Evolutionary conservation across 352 stramenopile species (phyloP).

Genomic region (Phytophthora parvispora): DNA sequence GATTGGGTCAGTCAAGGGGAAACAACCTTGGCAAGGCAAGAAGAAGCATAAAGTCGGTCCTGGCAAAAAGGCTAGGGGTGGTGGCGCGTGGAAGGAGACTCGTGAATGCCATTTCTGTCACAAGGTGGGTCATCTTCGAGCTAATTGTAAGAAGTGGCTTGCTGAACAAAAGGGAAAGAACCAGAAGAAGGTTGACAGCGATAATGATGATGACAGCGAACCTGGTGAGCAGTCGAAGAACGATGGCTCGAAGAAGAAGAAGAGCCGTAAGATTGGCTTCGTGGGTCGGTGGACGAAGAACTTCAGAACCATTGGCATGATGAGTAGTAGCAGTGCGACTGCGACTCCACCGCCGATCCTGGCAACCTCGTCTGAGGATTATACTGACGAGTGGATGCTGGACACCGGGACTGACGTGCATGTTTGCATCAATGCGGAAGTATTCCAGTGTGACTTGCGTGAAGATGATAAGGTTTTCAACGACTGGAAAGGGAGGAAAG

Average conservation of each 20-base stretch:
- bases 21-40: not conserved
- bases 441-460: not conserved
- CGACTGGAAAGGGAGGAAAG: not conserved
- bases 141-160: not conserved
- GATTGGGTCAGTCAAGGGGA: not conserved
- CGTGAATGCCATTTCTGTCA: not conserved
- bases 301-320: not conserved
- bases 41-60: not conserved
- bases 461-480: not conserved
- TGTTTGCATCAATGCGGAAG: not conserved
- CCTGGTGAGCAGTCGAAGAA: not conserved
- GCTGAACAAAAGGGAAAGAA: not conserved
- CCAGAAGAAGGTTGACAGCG: not conserved
- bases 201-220: not conserved
- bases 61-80: not conserved
- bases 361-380: not conserved
- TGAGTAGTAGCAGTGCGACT: not conserved
- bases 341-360: not conserved
- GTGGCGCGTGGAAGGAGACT: not conserved
- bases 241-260: not conserved
- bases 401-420: not conserved
- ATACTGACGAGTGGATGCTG: not conserved
- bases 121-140: not conserved
- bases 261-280: not conserved
- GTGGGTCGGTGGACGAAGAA: not conserved